Evolutionary conservation across 345 rosid genomes (phyloP), one percentile per base, ranked within the genome.

Genomic region (Stellera chamaejasme): DNA sequence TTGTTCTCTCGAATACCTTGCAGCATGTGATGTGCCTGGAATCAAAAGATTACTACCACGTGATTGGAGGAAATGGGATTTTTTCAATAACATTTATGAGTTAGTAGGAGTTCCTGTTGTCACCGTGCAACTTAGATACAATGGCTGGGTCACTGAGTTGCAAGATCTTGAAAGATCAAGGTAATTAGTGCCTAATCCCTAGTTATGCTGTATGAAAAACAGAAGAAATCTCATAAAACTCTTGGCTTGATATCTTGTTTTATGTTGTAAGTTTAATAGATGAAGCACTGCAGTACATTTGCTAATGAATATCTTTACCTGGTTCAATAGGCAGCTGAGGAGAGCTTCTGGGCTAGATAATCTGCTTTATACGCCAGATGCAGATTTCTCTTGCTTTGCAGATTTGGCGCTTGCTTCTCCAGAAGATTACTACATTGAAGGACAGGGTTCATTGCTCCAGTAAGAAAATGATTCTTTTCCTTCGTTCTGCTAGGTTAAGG

Each of bases 11-110:
- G 26, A 15, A 56, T 49, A 56, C 42, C 11, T 71, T 66, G 50
- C 85, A 87, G 99, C 99, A 25, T 87, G 94, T 62, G 99, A 89
- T 79, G 92, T 89, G 59, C 97, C 96, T 27, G 97, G 97, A 72
- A 93, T 93, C 64, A 89, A 93, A 67, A 82, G 97, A 70, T 66
- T 93, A 69, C 87, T 93, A 55, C 99, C 97, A 6, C 60, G 74
- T 11, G 59, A 75, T 45, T 93, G 97, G 99, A 77, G 88, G 57
- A 94, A 83, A 58, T 77, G 73, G 44, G 73, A 87, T 50, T 80
- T 93, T 67, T 93, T 93, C 50, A 75, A 81, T 48, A 79, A 82
- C 60, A 93, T 93, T 48, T 87, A 93, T 51, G 78, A 83, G 77
- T 83, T 93, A 13, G 95, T 87, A 27, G 97, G 99, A 42, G 99